Evolutionary conservation across 2,329 filamentous ascomycete genomes (phyloP).

Genomic region (Colletotrichum truncatum): DNA sequence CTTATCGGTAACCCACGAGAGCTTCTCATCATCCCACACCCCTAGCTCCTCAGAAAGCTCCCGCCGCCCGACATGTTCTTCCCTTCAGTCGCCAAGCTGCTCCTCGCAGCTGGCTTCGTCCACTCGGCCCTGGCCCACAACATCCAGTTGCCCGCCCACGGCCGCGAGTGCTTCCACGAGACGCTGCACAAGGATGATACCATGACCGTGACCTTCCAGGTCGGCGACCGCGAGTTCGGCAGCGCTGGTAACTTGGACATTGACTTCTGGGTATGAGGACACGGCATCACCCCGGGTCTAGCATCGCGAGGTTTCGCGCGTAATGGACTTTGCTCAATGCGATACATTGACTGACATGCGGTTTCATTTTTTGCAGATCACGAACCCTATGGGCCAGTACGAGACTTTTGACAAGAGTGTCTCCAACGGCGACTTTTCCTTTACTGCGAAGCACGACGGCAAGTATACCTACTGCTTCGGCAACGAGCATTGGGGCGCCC

Average conservation of each 20-base stretch:
- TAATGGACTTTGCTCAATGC: neutral
- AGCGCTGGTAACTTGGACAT: slow-evolving; percentile 94
- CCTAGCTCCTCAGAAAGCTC: slow-evolving; percentile 14
- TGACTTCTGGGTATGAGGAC: slow-evolving; percentile 87
- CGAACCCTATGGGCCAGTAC: slow-evolving; percentile 79
- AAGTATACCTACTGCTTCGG: slow-evolving; percentile 98
- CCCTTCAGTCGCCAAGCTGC: slow-evolving; percentile 52
- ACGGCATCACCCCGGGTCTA: neutral
- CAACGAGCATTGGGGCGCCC: slow-evolving; percentile 97
- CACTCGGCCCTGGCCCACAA: slow-evolving; percentile 84
- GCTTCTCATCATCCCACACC: slow-evolving; percentile 13
- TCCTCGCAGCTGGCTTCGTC: slow-evolving; percentile 52
- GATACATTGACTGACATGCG: slow-evolving; percentile 29
- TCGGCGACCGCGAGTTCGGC: slow-evolving; percentile 95
- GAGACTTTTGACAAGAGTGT: slow-evolving; percentile 83
- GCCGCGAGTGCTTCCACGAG: slow-evolving; percentile 98
- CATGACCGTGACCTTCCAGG: slow-evolving; percentile 99
- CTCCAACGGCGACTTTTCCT: slow-evolving; percentile 92
- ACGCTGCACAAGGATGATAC: slow-evolving; percentile 90
- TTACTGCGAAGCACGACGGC: slow-evolving; percentile 85
- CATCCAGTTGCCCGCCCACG: slow-evolving; percentile 93
- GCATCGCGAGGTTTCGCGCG: neutral
- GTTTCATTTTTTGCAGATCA: slow-evolving; percentile 63
- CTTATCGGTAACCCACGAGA: neutral
- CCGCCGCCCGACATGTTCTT: slow-evolving; percentile 47